These are phyloP conservation scores for Ophiostoma populinum DNA, from an alignment of 2,329 filamentous ascomycete genomes.

Conservation along the genomic window DNA sequence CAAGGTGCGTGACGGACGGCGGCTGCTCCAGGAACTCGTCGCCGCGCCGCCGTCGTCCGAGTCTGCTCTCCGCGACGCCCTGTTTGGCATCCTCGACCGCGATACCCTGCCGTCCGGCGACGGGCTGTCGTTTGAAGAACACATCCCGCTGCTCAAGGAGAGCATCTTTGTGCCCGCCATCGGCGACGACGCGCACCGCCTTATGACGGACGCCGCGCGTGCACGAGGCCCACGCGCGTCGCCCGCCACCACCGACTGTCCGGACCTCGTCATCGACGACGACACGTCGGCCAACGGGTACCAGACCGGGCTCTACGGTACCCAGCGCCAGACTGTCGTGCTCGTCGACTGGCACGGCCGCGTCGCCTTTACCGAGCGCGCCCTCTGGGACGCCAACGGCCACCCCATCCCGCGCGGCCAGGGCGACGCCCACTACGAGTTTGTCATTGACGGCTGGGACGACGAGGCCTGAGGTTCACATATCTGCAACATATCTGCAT, in stretches of 20 bases:
- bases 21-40: conserved; percentile 26
- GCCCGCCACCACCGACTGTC: conserved; percentile 17
- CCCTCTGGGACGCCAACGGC: conserved; percentile 41
- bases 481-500: no score
- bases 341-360: conserved; percentile 46
- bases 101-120: conserved; percentile 32
- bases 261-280: conserved; percentile 19
- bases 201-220: conserved; percentile 9
- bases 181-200: conserved; percentile 24
- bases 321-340: conserved; percentile 45
- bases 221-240: conserved; percentile 17
- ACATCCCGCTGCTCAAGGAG: conserved; percentile 34
- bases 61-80: conserved; percentile 28
- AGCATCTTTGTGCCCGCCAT: conserved; percentile 46
- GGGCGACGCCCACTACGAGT: conserved; percentile 38
- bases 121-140: conserved; percentile 32
- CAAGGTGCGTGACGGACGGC: conserved; percentile 38
- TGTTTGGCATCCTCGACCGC: conserved; percentile 38
- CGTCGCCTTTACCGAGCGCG: conserved; percentile 40
- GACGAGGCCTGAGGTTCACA: conserved; percentile 9
- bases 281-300: conserved; percentile 22
- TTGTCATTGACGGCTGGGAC: conserved; percentile 37
- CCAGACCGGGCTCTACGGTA: conserved; percentile 44
- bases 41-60: conserved; percentile 23
- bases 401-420: conserved; percentile 33